A percentile compares a stretch with the other conserved stretches of the same genome.
Evolutionary conservation across 306 rosid species (phyloP).

Genomic region (Luffa acutangula): DNA sequence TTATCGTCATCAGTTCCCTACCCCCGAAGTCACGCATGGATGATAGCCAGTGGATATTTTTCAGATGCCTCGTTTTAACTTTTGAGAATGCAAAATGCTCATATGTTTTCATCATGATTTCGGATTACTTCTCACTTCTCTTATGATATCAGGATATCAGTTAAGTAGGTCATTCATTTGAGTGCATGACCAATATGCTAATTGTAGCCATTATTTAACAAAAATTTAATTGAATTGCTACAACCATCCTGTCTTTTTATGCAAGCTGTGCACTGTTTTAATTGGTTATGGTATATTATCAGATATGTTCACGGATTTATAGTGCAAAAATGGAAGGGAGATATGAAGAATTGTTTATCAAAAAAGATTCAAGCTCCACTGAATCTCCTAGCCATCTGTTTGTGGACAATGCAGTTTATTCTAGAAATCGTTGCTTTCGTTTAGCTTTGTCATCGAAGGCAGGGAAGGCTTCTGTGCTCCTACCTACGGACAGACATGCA

Average conservation of each 20-base stretch:
- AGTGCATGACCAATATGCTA: background rate
- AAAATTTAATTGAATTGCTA: conserved; percentile 14
- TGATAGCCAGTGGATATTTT: background rate
- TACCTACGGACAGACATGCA: conserved; percentile 54
- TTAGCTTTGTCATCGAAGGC: conserved; percentile 84
- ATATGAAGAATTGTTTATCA: conserved; percentile 45
- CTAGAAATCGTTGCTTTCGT: conserved; percentile 91
- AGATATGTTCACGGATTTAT: conserved; percentile 77
- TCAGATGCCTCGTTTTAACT: background rate
- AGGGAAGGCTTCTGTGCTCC: conserved; percentile 74
- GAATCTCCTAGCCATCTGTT: conserved; percentile 51
- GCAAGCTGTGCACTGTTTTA: background rate
- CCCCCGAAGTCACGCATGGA: background rate
- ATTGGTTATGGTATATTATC: conserved; percentile 26
- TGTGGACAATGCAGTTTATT: conserved; percentile 85
- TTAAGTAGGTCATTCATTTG: background rate
- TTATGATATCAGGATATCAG: background rate
- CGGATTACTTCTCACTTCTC: background rate
- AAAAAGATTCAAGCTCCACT: conserved; percentile 49
- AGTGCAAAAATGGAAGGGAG: conserved; percentile 31
- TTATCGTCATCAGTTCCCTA: background rate
- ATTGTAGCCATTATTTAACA: background rate
- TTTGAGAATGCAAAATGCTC: background rate
- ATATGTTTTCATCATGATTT: background rate
- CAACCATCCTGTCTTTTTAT: conserved; percentile 4